phyloP scores from a whole-genome alignment of 345 rosid species.

The Psidium guajava region DNA sequence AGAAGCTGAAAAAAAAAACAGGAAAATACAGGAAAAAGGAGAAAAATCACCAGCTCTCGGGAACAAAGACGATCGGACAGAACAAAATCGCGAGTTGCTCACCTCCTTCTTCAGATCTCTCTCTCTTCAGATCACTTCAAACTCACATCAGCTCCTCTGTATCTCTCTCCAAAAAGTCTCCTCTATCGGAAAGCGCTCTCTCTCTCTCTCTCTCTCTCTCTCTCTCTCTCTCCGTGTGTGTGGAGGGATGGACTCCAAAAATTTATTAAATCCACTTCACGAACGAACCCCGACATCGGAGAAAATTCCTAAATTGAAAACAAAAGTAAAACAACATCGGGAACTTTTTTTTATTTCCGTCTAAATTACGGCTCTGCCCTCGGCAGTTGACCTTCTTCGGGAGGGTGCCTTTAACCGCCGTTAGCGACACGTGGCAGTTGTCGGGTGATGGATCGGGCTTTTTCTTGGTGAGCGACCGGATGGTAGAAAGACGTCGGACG shows the following conservation, averaged over 20 bases:
- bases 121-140: background rate
- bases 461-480: background rate
- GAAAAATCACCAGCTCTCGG: background rate
- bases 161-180: background rate
- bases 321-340: background rate
- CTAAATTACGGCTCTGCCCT: background rate
- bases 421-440: background rate
- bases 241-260: conserved; percentile 11
- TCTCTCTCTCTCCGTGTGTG: background rate
- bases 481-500: background rate
- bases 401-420: background rate
- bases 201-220: background rate
- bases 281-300: background rate
- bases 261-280: conserved; percentile 18
- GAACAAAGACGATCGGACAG: background rate
- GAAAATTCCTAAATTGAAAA: background rate
- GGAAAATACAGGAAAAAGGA: background rate
- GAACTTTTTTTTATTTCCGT: background rate
- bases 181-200: background rate
- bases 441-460: background rate
- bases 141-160: background rate
- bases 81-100: background rate
- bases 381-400: background rate
- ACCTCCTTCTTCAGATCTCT: background rate
- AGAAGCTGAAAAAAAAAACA: background rate